A percentile compares a stretch with the other conserved stretches of the same genome.
phyloP scores from a whole-genome alignment of 2,329 filamentous ascomycete species.

The Escovopsis sp. region DNA sequence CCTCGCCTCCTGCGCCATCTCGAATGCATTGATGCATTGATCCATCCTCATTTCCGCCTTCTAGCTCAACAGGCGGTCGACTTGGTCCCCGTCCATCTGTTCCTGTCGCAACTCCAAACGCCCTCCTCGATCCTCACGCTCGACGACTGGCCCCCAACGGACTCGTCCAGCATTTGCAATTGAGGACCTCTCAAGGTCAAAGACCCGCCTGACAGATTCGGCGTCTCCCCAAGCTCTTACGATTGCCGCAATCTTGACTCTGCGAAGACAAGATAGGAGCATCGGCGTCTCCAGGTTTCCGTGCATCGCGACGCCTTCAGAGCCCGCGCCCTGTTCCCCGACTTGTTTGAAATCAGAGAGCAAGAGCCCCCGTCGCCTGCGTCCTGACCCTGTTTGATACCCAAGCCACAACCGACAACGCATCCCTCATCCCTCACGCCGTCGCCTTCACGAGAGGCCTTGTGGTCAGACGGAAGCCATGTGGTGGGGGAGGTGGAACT shows the following conservation, averaged over 20 bases:
- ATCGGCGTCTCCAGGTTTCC: too few species aligned
- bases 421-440: not conserved
- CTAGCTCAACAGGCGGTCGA: too few species aligned
- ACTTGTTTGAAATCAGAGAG: too few species aligned
- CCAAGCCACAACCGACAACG: slow-evolving; percentile 1
- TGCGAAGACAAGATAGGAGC: not conserved
- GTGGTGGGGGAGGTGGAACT: slow-evolving; percentile 28
- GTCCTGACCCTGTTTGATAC: not conserved
- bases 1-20: too few species aligned
- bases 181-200: not conserved
- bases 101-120: too few species aligned
- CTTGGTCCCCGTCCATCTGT: too few species aligned
- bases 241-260: not conserved
- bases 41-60: too few species aligned
- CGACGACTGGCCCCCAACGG: not conserved
- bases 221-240: slow-evolving; percentile 6
- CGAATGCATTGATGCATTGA: too few species aligned
- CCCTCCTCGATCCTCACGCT: too few species aligned
- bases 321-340: too few species aligned
- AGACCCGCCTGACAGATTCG: slow-evolving; percentile 6
- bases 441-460: slow-evolving; percentile 12
- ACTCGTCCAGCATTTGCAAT: slow-evolving; percentile 2
- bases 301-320: too few species aligned
- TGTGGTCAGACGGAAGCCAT: slow-evolving; percentile 26
- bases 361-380: slow-evolving; percentile 5